Evolutionary conservation across 345 rosid species (phyloP), one percentile per base, ranked within the genome.

Genomic region (Populus pruinosa): DNA sequence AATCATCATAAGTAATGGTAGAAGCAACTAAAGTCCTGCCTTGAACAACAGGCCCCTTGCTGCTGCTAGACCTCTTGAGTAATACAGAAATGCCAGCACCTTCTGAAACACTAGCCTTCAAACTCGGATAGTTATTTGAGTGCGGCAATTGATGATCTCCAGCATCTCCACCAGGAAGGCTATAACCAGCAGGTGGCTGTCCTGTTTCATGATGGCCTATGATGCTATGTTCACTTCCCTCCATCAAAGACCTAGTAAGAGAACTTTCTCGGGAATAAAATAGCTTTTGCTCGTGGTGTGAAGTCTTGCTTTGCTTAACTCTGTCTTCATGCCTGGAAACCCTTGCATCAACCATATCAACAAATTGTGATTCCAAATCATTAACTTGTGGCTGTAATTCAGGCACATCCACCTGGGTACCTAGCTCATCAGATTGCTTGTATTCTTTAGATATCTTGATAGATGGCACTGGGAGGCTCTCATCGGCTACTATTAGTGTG

Each of bases 41-140:
- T 79, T 84, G 90, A 83, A 85, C 66, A 76, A 88, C 83, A 82
- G 87, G 91, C 74, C 95, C 92, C 84, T 91, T 92, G 85, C 79
- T 85, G 85, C 97, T 92, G 84, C 87, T 87, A 53, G 98, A 92
- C 88, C 96, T 87, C 84, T 86, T 91, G 70, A 96, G 86, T 85
- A 92, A 86, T 78, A 93, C 80, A 76, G 97, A 87, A 79, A 90
- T 84, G 53, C 89, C 90, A 11, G 90, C 88, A 82, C 85, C 89
- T 82, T 85, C 96, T 62, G 86, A 80, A 72, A 76, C 36, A 25
- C 80, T 87, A 83, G 76, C 78, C 72, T 86, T 87, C 67, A 63
- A 61, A 79, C 82, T 81, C 39, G 43, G 67, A 82, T 76, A 74
- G 63, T 82, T 81, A 68, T 61, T 81, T 72, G 80, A 77, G 50